A percentile compares a stretch with the other conserved stretches of the same genome.
Conservation (phyloP, 805 yeast species). For the Candida saitoana region DNA sequence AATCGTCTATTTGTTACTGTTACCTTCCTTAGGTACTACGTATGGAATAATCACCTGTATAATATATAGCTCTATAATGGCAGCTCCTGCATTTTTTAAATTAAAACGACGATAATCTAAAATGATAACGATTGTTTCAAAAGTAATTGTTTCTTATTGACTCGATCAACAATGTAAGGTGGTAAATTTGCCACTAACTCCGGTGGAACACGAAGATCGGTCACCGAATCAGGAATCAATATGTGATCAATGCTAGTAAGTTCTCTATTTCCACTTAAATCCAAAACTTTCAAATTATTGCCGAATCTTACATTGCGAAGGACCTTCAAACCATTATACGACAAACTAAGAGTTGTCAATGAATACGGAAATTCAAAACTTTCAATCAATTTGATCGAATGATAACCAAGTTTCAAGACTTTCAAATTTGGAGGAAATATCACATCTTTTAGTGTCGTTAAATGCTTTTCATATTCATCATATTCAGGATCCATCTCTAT, state of each 20-base stretch:
- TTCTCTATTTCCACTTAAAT: conserved; percentile 41
- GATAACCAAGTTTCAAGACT: conserved; percentile 36
- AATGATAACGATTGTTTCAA: conserved; percentile 28
- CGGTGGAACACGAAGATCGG: conserved; percentile 34
- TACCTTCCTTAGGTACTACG: conserved; percentile 27
- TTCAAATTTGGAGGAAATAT: conserved; percentile 32
- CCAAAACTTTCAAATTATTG: conserved; percentile 27
- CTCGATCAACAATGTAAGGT: conserved; percentile 34
- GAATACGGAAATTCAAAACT: conserved; percentile 35
- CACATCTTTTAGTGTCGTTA: conserved; percentile 40
- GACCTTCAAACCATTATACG: conserved; percentile 36
- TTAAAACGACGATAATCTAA: conserved; percentile 3
- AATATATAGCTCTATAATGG: not conserved
- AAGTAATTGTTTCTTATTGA: conserved; percentile 30
- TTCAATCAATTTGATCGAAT: conserved; percentile 36
- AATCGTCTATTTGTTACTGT: not conserved
- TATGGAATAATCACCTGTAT: conserved; percentile 85
- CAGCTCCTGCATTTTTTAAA: not conserved
- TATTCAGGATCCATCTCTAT: conserved; percentile 39
- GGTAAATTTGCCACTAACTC: conserved; percentile 34
- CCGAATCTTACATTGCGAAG: conserved; percentile 37
- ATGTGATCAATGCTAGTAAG: conserved; percentile 34
- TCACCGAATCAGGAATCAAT: conserved; percentile 33
- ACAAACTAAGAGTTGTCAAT: conserved; percentile 29
- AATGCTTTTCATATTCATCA: conserved; percentile 39